Conservation (phyloP, 2,329 filamentous ascomycete species). For the Diaporthe velutina region DNA sequence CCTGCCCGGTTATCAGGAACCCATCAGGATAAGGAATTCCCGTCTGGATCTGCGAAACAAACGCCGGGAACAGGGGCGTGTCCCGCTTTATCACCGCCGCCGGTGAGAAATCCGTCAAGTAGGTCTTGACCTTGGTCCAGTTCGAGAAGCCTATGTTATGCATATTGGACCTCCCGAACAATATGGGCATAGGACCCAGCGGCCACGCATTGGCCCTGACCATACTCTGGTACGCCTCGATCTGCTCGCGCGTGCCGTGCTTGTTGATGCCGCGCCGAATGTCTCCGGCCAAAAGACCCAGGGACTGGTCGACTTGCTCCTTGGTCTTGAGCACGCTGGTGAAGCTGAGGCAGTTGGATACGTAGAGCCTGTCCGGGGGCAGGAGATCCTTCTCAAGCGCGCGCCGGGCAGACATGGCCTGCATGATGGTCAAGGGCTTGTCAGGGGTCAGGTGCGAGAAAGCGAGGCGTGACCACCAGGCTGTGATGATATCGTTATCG, state of each 20-base stretch:
- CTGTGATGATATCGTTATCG: constrained; percentile 53
- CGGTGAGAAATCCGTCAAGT: constrained; percentile 46
- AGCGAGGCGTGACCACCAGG: constrained; percentile 52
- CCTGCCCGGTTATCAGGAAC: constrained; percentile 48
- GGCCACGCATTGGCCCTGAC: constrained; percentile 43
- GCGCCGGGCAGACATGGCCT: constrained; percentile 39
- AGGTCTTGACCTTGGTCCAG: constrained; percentile 49
- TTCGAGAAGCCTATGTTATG: constrained; percentile 49
- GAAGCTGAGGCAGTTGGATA: constrained; percentile 49
- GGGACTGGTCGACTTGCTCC: constrained; percentile 46
- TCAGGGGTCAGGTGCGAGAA: constrained; percentile 43
- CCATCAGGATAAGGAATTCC: constrained; percentile 45
- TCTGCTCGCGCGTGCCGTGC: constrained; percentile 50
- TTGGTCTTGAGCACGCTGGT: constrained; percentile 40
- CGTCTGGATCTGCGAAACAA: constrained; percentile 46
- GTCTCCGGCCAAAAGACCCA: constrained; percentile 45
- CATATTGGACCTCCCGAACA: constrained; percentile 50
- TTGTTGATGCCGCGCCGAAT: constrained; percentile 48
- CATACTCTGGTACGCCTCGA: constrained; percentile 51
- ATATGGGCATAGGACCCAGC: constrained; percentile 42
- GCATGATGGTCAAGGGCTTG: constrained; percentile 44
- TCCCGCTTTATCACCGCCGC: constrained; percentile 37
- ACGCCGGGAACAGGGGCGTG: constrained; percentile 38
- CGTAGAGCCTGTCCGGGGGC: constrained; percentile 42
- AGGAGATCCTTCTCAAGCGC: constrained; percentile 44